Evolutionary conservation across 768 basidiomycete species (phyloP), one percentile per base, ranked within the genome.

Genomic region (Butyriboletus loyo): DNA sequence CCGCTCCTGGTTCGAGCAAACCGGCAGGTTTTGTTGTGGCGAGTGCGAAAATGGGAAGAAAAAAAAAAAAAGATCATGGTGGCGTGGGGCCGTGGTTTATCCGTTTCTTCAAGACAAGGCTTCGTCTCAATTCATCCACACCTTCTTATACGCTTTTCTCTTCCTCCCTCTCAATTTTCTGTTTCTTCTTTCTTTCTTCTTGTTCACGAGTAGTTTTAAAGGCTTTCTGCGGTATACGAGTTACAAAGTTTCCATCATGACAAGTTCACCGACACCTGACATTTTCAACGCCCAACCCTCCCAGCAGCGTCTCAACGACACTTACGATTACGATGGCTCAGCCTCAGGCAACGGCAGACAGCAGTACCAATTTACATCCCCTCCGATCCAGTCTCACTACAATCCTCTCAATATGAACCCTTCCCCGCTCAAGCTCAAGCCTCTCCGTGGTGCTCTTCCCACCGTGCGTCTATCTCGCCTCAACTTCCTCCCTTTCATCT

Each of bases 251-350:
- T 47, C 50, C 54, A 80, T 83, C 80, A 92, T 92, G 89, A 86
- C 87, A 64, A 84, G 74, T 67, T 82, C 88, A 61, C 85, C 89
- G 30, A 73, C 79, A 36, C 89, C 89, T 58, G 88, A 91, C 75
- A 82, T 92, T 62, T 83, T 91, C 71, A 80, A 80, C 72, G 76
- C 81, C 43, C 73, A 73, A 64, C 66, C 75, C 57, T 75, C 81
- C 56, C 84, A 82, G 73, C 86, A 82, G 85, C 87, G 87, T 81
- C 82, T 86, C 78, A 82, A 91, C 76, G 89, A 92, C 71, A 73
- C 77, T 85, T 89, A 89, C 74, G 87, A 90, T 77, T 89, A 86
- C 75, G 88, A 92, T 67, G 81, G 77, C 72, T 75, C 73, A 70
- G 72, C 63, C 66, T 63, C 72, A 59, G 72, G 64, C 71, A 75